These are phyloP conservation scores for Sporothrix dimorphospora DNA, from an alignment of 2,329 filamentous ascomycete genomes.

Conservation along the genomic window DNA sequence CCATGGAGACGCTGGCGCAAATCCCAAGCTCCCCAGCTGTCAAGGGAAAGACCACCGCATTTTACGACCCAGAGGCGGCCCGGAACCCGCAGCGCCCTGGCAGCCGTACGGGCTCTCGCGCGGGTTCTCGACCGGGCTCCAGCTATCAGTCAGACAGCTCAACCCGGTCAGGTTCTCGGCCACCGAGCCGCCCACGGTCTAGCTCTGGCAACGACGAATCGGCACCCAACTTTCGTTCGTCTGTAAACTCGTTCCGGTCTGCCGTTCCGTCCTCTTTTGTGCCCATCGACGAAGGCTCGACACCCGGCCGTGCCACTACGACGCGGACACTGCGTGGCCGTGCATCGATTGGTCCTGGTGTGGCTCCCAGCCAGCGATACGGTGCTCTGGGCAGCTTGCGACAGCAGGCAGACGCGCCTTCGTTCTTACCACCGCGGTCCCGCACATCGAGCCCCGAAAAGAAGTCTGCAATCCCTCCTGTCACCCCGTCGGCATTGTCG, in stretches of 20 bases:
- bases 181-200: slow-evolving; percentile 59
- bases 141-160: slow-evolving; percentile 66
- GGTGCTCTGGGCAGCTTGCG: slow-evolving; percentile 25
- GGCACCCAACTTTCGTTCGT: slow-evolving; percentile 48
- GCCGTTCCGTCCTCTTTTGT: slow-evolving; percentile 43
- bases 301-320: slow-evolving; percentile 39
- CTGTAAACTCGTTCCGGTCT: slow-evolving; percentile 49
- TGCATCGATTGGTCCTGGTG: slow-evolving; percentile 28
- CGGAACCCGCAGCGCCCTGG: slow-evolving; percentile 42
- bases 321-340: slow-evolving; percentile 40
- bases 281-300: slow-evolving; percentile 49
- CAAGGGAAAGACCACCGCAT: slow-evolving; percentile 67
- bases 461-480: slow-evolving; percentile 18
- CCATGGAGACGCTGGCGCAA: slow-evolving; percentile 79
- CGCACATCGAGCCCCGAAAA: slow-evolving; percentile 49
- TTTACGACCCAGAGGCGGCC: slow-evolving; percentile 68
- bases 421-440: slow-evolving; percentile 37
- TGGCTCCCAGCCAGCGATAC: slow-evolving; percentile 11
- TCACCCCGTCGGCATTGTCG: slow-evolving; percentile 34
- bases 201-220: slow-evolving; percentile 54
- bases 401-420: slow-evolving; percentile 14
- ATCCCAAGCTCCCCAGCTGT: slow-evolving; percentile 77
- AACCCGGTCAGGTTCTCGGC: slow-evolving; percentile 53
- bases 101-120: slow-evolving; percentile 21
- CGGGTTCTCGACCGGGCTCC: slow-evolving; percentile 55